phyloP scores from a whole-genome alignment of 208 protist species.

The Crithidia expoeki region DNA sequence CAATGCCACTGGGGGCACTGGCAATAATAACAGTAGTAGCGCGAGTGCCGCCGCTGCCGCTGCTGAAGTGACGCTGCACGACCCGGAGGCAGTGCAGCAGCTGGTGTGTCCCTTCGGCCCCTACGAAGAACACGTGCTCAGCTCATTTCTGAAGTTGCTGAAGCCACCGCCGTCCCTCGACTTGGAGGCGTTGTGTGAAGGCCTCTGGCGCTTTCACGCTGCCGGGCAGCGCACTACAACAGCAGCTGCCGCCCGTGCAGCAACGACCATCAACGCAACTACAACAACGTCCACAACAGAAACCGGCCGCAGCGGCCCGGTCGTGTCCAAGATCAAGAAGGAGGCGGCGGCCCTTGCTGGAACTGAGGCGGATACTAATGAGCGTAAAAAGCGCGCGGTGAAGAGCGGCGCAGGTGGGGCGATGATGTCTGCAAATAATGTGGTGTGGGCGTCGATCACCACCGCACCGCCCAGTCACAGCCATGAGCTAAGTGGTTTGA shows the following conservation, averaged over 20 bases:
- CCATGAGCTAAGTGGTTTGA: neutral
- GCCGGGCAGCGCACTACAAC: slow-evolving; percentile 2
- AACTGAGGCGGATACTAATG: neutral
- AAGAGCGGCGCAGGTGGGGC: neutral
- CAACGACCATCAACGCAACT: neutral
- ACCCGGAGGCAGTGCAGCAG: slow-evolving; percentile 36
- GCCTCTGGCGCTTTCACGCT: slow-evolving; percentile 9
- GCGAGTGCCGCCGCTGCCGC: neutral
- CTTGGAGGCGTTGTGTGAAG: slow-evolving; percentile 14
- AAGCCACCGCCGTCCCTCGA: slow-evolving; percentile 4
- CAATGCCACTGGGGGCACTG: neutral
- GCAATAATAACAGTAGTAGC: neutral
- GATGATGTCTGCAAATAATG: neutral
- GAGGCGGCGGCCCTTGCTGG: neutral
- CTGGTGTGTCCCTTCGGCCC: slow-evolving; percentile 37
- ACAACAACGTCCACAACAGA: neutral
- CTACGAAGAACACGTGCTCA: slow-evolving; percentile 25
- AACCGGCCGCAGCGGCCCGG: neutral
- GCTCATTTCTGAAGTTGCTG: slow-evolving; percentile 23
- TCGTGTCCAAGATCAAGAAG: neutral
- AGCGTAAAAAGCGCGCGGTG: neutral
- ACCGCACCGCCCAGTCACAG: neutral
- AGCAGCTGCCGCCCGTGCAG: neutral
- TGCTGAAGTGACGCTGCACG: slow-evolving; percentile 23
- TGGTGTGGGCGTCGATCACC: neutral